These are phyloP conservation scores for Populus deltoides DNA, from an alignment of 345 rosid species.

Conservation along the genomic window DNA sequence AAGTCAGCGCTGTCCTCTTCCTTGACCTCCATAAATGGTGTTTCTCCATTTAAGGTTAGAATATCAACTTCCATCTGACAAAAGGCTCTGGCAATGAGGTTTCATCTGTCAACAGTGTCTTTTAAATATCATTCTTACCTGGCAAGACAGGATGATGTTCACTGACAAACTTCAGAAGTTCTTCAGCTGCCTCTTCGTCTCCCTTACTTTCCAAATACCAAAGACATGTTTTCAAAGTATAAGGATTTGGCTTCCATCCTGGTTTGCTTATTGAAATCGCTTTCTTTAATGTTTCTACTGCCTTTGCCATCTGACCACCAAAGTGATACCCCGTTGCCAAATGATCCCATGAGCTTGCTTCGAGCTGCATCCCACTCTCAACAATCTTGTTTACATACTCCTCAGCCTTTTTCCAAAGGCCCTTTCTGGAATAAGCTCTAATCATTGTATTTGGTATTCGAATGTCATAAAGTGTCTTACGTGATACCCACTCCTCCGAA, in stretches of 20 bases:
- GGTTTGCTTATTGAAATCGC: slow-evolving; percentile 31
- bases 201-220: slow-evolving; percentile 22
- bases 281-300: slow-evolving; percentile 42
- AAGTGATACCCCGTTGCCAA: slow-evolving; percentile 40
- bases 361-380: slow-evolving; percentile 29
- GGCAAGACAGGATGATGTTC: slow-evolving; percentile 4
- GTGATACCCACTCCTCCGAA: slow-evolving; percentile 55
- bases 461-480: slow-evolving; percentile 27
- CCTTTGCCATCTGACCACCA: slow-evolving; percentile 38
- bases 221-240: slow-evolving; percentile 19
- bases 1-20: slow-evolving; percentile 3
- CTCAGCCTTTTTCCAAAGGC: slow-evolving; percentile 56
- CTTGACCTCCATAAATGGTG: not conserved
- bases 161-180: slow-evolving; percentile 11
- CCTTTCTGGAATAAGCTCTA: slow-evolving; percentile 46
- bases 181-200: slow-evolving; percentile 15
- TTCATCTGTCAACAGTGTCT: not conserved
- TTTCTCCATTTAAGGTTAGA: not conserved
- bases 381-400: slow-evolving; percentile 27
- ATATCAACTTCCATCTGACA: slow-evolving; percentile 9
- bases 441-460: slow-evolving; percentile 48
- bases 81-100: not conserved
- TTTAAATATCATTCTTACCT: not conserved
- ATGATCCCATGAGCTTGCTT: slow-evolving; percentile 36
- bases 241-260: slow-evolving; percentile 17